phyloP scores from a whole-genome alignment of 192 early-diverging fungal species.

The Globomyces pollinis-pini region DNA sequence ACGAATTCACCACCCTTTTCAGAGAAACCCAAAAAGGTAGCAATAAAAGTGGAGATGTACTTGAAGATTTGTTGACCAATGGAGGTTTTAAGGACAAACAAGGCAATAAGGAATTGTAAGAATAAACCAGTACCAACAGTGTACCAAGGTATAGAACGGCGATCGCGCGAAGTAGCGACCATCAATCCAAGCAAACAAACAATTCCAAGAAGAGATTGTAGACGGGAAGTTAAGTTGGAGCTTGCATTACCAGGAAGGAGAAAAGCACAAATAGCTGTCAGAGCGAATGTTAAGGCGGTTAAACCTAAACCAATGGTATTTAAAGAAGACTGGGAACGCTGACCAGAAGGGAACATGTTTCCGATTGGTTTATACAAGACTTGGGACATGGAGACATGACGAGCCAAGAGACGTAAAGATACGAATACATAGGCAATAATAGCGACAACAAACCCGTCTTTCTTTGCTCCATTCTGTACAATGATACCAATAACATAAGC shows the following conservation, averaged over 20 bases:
- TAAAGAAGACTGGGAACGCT: constrained; percentile 26
- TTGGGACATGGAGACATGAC: constrained; percentile 37
- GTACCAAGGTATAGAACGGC: constrained; percentile 61
- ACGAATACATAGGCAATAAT: constrained; percentile 31
- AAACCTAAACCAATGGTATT: constrained; percentile 16
- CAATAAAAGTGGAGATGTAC: constrained; percentile 51
- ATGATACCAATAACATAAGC: constrained; percentile 59
- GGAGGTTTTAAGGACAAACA: constrained; percentile 66
- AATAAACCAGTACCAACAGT: constrained; percentile 63
- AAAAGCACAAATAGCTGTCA: too few species aligned
- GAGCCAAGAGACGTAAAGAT: constrained; percentile 36
- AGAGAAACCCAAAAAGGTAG: constrained; percentile 59
- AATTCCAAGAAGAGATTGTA: constrained; percentile 72
- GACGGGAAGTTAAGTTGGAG: constrained; percentile 27
- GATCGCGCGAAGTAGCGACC: constrained; percentile 52
- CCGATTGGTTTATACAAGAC: constrained; percentile 18
- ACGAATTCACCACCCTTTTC: constrained; percentile 55
- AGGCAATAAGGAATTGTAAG: constrained; percentile 70
- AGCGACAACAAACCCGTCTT: constrained; percentile 28
- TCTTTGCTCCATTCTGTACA: constrained; percentile 35
- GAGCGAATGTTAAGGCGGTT: too few species aligned
- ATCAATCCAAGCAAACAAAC: constrained; percentile 43
- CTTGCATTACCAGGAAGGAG: constrained; percentile 39
- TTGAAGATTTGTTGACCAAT: constrained; percentile 68
- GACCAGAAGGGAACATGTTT: neutral